Conservation (phyloP, 495 filamentous ascomycete species). For the Tuber microsphaerosporum region DNA sequence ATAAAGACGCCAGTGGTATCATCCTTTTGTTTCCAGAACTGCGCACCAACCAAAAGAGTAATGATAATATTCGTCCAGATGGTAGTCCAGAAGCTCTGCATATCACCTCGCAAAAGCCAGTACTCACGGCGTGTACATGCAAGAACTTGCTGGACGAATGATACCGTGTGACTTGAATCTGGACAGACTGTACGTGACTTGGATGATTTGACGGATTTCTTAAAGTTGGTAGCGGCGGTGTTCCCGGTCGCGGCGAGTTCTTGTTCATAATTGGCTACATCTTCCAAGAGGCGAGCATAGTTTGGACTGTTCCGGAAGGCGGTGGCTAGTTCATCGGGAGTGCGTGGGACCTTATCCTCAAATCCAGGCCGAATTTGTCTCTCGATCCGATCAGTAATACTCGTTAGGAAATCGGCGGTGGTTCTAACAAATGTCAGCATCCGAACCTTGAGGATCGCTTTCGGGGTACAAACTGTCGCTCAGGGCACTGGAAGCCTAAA, state of each 20-base stretch:
- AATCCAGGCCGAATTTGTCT: conserved; percentile 56
- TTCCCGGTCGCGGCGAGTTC: conserved; percentile 54
- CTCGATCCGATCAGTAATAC: conserved; percentile 58
- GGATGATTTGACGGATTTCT: conserved; percentile 57
- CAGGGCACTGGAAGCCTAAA: conserved; percentile 53
- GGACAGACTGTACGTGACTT: conserved; percentile 49
- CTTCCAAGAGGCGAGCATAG: conserved; percentile 43
- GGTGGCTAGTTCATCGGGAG: conserved; percentile 56
- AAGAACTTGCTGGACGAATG: conserved; percentile 58
- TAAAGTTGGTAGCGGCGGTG: conserved; percentile 61
- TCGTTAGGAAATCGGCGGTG: conserved; percentile 64
- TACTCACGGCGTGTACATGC: conserved; percentile 66
- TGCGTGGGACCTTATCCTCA: conserved; percentile 55
- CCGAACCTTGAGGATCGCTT: conserved; percentile 47
- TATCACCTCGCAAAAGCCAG: conserved; percentile 65
- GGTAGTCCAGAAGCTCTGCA: conserved; percentile 63
- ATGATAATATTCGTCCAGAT: conserved; percentile 67
- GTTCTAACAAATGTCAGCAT: conserved; percentile 47
- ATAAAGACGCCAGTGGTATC: conserved; percentile 63
- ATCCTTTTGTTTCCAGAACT: conserved; percentile 60
- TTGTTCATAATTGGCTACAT: conserved; percentile 54
- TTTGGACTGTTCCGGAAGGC: conserved; percentile 49
- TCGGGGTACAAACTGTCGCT: conserved; percentile 20
- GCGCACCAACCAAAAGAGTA: conserved; percentile 60
- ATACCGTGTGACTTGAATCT: conserved; percentile 56